Conservation (phyloP, 352 stramenopile species). For the Pythium graminicola region DNA sequence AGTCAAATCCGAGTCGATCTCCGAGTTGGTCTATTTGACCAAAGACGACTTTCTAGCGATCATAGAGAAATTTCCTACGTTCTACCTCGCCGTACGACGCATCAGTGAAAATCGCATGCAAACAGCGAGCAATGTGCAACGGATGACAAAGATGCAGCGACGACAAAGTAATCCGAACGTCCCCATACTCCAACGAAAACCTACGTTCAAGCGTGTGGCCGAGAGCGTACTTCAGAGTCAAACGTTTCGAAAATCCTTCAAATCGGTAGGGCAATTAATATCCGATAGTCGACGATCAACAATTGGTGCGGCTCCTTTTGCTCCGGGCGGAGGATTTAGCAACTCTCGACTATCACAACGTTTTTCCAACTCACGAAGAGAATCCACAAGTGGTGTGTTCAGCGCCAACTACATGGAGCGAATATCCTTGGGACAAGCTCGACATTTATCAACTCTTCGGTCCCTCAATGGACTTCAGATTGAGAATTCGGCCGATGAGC, state of each 20-base stretch:
- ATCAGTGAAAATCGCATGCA: slow-evolving; percentile 66
- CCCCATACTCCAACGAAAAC: neutral
- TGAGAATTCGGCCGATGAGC: slow-evolving; percentile 16
- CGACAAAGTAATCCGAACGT: slow-evolving; percentile 20
- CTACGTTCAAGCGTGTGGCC: slow-evolving; percentile 10
- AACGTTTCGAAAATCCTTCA: slow-evolving; percentile 2
- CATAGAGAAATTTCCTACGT: slow-evolving; percentile 61
- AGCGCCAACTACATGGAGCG: slow-evolving; percentile 19
- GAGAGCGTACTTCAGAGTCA: slow-evolving; percentile 4
- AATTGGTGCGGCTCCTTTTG: neutral
- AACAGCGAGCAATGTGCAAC: slow-evolving; percentile 57
- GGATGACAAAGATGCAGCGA: slow-evolving; percentile 52
- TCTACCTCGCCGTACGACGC: slow-evolving; percentile 51
- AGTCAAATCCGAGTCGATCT: slow-evolving; percentile 54
- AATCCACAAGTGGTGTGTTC: slow-evolving; percentile 15
- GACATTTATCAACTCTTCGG: slow-evolving; percentile 14
- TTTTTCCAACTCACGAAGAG: slow-evolving; percentile 16
- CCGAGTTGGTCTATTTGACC: slow-evolving; percentile 55
- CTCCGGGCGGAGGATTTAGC: neutral
- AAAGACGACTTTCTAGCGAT: slow-evolving; percentile 53
- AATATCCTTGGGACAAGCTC: slow-evolving; percentile 20
- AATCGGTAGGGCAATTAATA: slow-evolving; percentile 2
- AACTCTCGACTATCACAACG: slow-evolving; percentile 9
- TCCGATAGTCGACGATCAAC: slow-evolving; percentile 3
- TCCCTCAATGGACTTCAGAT: slow-evolving; percentile 12